phyloP scores from a whole-genome alignment of 2,329 filamentous ascomycete species.

The Thielaviopsis euricoi region DNA sequence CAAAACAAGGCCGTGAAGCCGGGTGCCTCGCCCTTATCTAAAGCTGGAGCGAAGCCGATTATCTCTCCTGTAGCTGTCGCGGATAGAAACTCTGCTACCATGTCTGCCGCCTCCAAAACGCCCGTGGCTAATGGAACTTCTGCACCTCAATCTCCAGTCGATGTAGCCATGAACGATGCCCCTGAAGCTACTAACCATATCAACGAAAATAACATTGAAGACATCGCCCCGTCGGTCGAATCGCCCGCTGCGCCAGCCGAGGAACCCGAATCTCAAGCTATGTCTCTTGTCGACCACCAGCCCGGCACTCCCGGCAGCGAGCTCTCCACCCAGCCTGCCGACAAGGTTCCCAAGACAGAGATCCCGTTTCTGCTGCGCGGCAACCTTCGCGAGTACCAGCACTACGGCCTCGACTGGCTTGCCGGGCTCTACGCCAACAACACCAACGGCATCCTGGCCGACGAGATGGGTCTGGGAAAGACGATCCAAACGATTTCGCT shows the following conservation, averaged over 20 bases:
- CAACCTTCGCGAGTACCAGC: constrained; percentile 86
- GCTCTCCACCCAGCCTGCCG: constrained; percentile 14
- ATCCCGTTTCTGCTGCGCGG: constrained; percentile 74
- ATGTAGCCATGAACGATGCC: too few species aligned
- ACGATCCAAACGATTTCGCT: constrained; percentile 96
- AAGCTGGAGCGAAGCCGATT: too few species aligned
- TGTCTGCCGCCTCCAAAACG: too few species aligned
- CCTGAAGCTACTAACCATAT: too few species aligned
- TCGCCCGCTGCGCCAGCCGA: background rate
- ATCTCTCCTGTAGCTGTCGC: too few species aligned
- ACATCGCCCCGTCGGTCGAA: background rate
- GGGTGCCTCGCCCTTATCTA: too few species aligned
- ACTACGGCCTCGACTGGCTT: constrained; percentile 93
- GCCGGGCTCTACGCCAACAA: constrained; percentile 80
- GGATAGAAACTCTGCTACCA: too few species aligned
- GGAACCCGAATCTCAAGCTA: background rate
- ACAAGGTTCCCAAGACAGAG: constrained; percentile 40
- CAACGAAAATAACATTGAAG: background rate
- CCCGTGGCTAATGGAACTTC: too few species aligned
- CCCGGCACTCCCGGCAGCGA: background rate
- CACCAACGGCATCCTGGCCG: constrained; percentile 90
- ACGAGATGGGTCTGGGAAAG: constrained; percentile 97
- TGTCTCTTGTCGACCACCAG: background rate
- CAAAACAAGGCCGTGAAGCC: background rate
- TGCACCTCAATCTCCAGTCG: too few species aligned